These are phyloP conservation scores for Penicillium thymicola DNA, from an alignment of 2,329 filamentous ascomycete genomes.

Conservation along the genomic window DNA sequence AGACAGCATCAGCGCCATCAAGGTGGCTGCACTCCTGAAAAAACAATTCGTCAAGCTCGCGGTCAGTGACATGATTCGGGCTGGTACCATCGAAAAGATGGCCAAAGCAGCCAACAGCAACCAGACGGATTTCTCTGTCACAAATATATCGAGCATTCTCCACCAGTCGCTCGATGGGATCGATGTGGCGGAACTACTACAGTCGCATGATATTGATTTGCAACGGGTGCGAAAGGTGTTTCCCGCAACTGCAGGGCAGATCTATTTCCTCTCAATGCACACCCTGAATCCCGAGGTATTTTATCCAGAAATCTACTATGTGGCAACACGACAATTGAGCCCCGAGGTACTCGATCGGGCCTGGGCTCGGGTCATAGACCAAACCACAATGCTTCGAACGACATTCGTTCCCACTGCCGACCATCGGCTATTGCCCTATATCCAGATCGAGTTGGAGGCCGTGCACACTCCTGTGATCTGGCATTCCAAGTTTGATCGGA, in stretches of 20 bases:
- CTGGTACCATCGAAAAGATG: constrained; percentile 65
- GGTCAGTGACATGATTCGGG: constrained; percentile 68
- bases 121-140: constrained; percentile 8
- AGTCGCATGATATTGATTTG: constrained; percentile 39
- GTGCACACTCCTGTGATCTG: constrained; percentile 35
- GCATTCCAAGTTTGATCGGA: constrained; percentile 15
- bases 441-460: constrained; percentile 60
- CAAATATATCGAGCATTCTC: constrained; percentile 17
- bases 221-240: constrained; percentile 56
- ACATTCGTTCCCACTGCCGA: constrained; percentile 56
- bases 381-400: constrained; percentile 67
- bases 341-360: constrained; percentile 50
- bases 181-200: constrained; percentile 41
- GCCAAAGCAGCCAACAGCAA: constrained; percentile 35
- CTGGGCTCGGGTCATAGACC: constrained; percentile 59
- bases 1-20: constrained; percentile 90
- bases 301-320: constrained; percentile 68
- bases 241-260: constrained; percentile 72
- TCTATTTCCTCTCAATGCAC: constrained; percentile 72
- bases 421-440: constrained; percentile 47
- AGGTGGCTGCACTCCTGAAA: constrained; percentile 68
- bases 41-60: constrained; percentile 59
- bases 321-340: constrained; percentile 43
- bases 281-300: constrained; percentile 65
- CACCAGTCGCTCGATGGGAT: constrained; percentile 39